phyloP scores from a whole-genome alignment of 257 asterid species.

The Jasminum sambac region DNA sequence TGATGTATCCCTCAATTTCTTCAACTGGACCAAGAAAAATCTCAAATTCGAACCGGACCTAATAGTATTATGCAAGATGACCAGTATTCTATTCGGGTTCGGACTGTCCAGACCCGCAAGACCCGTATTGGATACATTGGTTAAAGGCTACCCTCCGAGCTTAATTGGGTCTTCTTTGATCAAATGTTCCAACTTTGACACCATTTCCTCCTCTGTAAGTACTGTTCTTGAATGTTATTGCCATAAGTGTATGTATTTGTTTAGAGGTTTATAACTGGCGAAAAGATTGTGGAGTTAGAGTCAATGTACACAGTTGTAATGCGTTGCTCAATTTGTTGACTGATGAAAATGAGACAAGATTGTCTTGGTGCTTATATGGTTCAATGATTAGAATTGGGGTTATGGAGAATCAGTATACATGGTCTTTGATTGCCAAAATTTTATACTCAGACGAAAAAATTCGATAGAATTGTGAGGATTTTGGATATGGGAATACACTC shows the following conservation, averaged over 20 bases:
- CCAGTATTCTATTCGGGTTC: conserved; percentile 48
- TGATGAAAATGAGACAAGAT: conserved; percentile 45
- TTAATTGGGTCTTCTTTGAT: conserved; percentile 36
- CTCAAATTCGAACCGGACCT: conserved; percentile 67
- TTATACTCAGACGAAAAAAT: conserved; percentile 54
- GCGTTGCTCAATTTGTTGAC: conserved; percentile 47
- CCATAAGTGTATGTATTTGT: conserved; percentile 37
- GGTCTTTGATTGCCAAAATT: conserved; percentile 51
- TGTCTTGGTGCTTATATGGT: conserved; percentile 71
- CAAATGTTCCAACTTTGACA: conserved; percentile 29
- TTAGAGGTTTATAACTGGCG: conserved; percentile 46
- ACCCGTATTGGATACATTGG: conserved; percentile 52
- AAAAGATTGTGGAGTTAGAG: conserved; percentile 34
- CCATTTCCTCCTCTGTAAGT: conserved; percentile 37
- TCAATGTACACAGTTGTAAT: conserved; percentile 44
- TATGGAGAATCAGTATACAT: conserved; percentile 47
- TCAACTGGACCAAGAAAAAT: too few species aligned
- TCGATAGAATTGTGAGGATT: conserved; percentile 48
- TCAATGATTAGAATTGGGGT: conserved; percentile 53
- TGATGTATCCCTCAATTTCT: conserved; percentile 56
- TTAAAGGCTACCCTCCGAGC: conserved; percentile 5
- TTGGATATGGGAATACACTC: conserved; percentile 44
- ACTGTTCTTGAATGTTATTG: conserved; percentile 57
- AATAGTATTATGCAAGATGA: conserved; percentile 44
- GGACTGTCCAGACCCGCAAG: conserved; percentile 43